These are phyloP conservation scores for Mortierella sp. DNA, from an alignment of 371 early-diverging fungal genomes.

Conservation along the genomic window DNA sequence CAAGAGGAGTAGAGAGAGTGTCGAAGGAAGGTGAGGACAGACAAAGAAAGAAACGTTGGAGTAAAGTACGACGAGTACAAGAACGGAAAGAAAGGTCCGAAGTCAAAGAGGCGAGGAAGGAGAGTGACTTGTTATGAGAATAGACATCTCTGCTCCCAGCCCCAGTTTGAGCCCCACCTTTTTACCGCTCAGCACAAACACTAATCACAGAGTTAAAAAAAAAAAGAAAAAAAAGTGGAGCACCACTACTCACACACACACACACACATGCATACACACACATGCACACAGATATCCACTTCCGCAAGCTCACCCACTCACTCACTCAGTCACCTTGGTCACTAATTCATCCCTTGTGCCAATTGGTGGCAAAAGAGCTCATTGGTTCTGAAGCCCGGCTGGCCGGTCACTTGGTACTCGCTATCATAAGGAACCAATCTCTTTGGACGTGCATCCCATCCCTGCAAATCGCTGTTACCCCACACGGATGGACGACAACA, in stretches of 20 bases:
- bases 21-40: neutral
- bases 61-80: neutral
- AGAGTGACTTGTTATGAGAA: neutral
- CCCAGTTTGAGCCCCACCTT: constrained; percentile 3
- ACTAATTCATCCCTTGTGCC: neutral
- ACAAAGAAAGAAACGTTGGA: neutral
- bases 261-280: neutral
- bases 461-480: neutral
- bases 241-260: too few species aligned
- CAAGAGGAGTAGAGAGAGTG: neutral
- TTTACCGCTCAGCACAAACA: neutral
- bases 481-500: neutral
- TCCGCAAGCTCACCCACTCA: too few species aligned
- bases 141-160: neutral
- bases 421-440: neutral
- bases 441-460: neutral
- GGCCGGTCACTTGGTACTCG: neutral
- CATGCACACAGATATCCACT: neutral
- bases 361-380: neutral
- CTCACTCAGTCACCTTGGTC: neutral
- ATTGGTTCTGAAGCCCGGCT: neutral
- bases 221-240: constrained; percentile 23
- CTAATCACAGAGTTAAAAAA: too few species aligned
- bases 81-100: constrained; percentile 17
- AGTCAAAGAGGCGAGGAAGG: too few species aligned